Base-by-base conservation (phyloP, 2,329 filamentous ascomycete genomes). In the Exserohilum turcica region DNA sequence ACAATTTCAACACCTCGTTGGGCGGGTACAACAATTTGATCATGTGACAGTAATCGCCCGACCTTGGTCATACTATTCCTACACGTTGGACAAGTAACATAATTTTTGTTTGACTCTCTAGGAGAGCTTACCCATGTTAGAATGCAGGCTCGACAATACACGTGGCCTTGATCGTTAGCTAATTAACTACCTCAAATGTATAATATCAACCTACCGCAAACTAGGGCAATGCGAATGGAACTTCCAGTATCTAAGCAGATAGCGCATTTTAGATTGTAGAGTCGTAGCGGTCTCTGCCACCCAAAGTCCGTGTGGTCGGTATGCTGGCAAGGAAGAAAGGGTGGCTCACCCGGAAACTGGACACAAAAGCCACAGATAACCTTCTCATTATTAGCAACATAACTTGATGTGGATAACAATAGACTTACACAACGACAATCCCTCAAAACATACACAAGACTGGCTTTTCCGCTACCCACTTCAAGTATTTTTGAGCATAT, bases 341-440 rank as follows among this genome's bases (percentile, higher is more conserved):
- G 47, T 13, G 13, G 12, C 33, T 8, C 10, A 31, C 32, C 27
- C n/a, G 24, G 21, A 16, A 49, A 49, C 12, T 31, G 16, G 33
- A 49, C 31, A 9, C 24, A 49, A 21, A 24, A 27, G 24, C 47
- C 16, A 9, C 16, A 49, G 16, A 49, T 43, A n/a, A 49, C 47
- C 47, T 49, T 48, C 12, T 43, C 12, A 19, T 3, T 16, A 18
- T 49, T 24, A 37, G n/a, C n/a, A 16, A 49, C 1, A n/a, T 16
- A 5, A 42, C 9, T 36, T 1, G 5, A 43, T 32, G 10, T 37
- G 3, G 16, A 2, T 15, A 24, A 5, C 1, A 9, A 37, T 24
- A 6, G 13, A 43, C 47, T 43, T 31, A 49, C 32, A 43, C 24
- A 49, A 43, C 38, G 32, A 43, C 38, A 49, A 49, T 49, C 32